A percentile compares a stretch with the other conserved stretches of the same genome.
Evolutionary conservation across 2,329 filamentous ascomycete species (phyloP).

Genomic region (Neonectria faginata): DNA sequence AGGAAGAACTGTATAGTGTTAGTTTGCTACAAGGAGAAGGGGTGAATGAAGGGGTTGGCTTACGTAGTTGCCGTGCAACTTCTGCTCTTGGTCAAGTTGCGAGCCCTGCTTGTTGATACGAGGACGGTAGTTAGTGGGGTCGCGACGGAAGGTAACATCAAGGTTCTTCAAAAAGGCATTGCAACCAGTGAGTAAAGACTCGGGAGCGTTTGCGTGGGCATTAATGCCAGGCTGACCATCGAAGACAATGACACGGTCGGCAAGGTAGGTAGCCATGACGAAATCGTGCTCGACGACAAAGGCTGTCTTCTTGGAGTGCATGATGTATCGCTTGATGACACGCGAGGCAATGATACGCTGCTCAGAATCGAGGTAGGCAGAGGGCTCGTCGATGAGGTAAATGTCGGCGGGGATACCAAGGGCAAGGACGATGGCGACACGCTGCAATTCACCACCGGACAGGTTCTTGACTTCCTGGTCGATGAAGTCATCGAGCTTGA

Average conservation of each 20-base stretch:
- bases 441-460: slow-evolving; percentile 98
- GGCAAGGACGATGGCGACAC: slow-evolving; percentile 97
- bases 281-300: slow-evolving; percentile 99
- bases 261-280: slow-evolving; percentile 85
- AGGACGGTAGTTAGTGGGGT: slow-evolving; percentile 94
- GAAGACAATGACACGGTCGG: slow-evolving; percentile 98
- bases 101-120: slow-evolving; percentile 98
- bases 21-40: slow-evolving; percentile 25
- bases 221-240: slow-evolving; percentile 92
- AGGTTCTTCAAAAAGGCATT: slow-evolving; percentile 97
- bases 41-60: slow-evolving; percentile 47
- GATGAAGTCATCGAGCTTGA: slow-evolving; percentile 98
- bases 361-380: slow-evolving; percentile 97
- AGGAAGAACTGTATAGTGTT: slow-evolving; percentile 82
- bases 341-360: slow-evolving; percentile 97
- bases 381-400: slow-evolving; percentile 98
- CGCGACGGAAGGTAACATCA: slow-evolving; percentile 97
- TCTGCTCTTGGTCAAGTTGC: slow-evolving; percentile 98
- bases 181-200: slow-evolving; percentile 94
- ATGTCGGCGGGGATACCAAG: slow-evolving; percentile 96
- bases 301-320: slow-evolving; percentile 99
- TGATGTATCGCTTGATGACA: slow-evolving; percentile 99
- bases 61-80: slow-evolving; percentile 90
- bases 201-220: slow-evolving; percentile 87
- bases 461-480: slow-evolving; percentile 99